phyloP scores from a whole-genome alignment of 495 filamentous ascomycete genomes.

The Daldinia decipiens region DNA sequence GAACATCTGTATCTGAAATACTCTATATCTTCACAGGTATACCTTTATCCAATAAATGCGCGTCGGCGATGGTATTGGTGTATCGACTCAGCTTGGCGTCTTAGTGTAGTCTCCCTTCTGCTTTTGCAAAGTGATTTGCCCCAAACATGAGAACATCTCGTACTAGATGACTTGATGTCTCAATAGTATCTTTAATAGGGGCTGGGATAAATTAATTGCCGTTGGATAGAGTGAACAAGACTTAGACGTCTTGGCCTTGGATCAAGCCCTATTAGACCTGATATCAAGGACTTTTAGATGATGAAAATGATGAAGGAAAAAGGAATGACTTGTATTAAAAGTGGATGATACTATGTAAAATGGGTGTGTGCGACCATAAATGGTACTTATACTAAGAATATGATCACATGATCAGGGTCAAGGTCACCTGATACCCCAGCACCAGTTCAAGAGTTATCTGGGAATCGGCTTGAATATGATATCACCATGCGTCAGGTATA shows the following conservation, averaged over 20 bases:
- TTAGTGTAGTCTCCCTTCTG: constrained; percentile 65
- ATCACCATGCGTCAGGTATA: constrained; percentile 65
- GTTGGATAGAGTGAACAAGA: constrained; percentile 68
- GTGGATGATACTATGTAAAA: too few species aligned
- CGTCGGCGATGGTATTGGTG: constrained; percentile 51
- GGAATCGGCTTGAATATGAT: constrained; percentile 68
- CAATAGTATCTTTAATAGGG: constrained; percentile 64
- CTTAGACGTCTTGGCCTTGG: too few species aligned
- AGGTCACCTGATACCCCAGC: too few species aligned
- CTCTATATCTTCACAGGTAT: neutral
- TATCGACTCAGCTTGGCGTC: constrained; percentile 56
- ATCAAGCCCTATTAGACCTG: too few species aligned
- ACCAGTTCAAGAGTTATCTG: too few species aligned
- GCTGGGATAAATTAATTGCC: constrained; percentile 75
- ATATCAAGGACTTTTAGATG: too few species aligned
- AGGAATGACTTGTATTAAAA: too few species aligned
- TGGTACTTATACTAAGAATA: too few species aligned
- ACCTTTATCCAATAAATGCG: constrained; percentile 46
- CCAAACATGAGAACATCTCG: constrained; percentile 62
- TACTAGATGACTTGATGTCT: constrained; percentile 45
- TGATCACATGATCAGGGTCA: too few species aligned
- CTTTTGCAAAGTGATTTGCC: constrained; percentile 58
- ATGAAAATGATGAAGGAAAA: too few species aligned
- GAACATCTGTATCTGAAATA: constrained; percentile 47
- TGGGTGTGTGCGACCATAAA: too few species aligned